Evolutionary conservation across 2,329 filamentous ascomycete genomes (phyloP).

Genomic region (Aspergillus sp.): DNA sequence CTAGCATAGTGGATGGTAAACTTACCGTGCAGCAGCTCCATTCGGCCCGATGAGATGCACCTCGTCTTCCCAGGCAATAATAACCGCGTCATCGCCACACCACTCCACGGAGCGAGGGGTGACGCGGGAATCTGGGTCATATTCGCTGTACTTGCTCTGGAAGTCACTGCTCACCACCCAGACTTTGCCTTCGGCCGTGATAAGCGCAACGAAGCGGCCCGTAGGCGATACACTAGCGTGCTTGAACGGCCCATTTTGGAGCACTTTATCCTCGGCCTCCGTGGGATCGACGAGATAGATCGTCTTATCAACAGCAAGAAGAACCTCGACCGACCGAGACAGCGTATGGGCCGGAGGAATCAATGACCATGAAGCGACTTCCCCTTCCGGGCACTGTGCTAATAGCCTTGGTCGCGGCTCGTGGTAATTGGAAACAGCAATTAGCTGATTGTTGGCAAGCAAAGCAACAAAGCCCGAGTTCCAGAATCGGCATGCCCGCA

Average conservation of each 20-base stretch:
- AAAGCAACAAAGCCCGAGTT: constrained; percentile 88
- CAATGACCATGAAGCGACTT: constrained; percentile 84
- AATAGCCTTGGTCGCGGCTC: constrained; percentile 86
- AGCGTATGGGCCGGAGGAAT: constrained; percentile 85
- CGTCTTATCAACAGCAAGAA: constrained; percentile 80
- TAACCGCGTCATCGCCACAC: constrained; percentile 92
- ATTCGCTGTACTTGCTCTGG: constrained; percentile 86
- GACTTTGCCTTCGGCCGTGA: constrained; percentile 78
- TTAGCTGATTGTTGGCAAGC: constrained; percentile 79
- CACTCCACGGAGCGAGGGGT: constrained; percentile 86
- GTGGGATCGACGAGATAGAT: constrained; percentile 83
- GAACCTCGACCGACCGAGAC: constrained; percentile 87
- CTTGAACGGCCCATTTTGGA: constrained; percentile 89
- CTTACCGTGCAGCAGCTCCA: constrained; percentile 65
- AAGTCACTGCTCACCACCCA: constrained; percentile 97
- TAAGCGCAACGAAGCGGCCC: constrained; percentile 82
- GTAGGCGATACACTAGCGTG: constrained; percentile 91
- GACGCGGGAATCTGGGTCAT: constrained; percentile 82
- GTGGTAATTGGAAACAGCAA: constrained; percentile 84
- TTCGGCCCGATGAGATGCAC: constrained; percentile 88
- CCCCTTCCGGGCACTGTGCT: constrained; percentile 71
- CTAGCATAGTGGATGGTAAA: background rate
- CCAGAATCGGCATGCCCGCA: constrained; percentile 89
- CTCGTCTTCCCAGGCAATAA: constrained; percentile 97
- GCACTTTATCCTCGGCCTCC: constrained; percentile 85